Conservation (phyloP, 352 stramenopile species). For the Globisporangium echinulatum region DNA sequence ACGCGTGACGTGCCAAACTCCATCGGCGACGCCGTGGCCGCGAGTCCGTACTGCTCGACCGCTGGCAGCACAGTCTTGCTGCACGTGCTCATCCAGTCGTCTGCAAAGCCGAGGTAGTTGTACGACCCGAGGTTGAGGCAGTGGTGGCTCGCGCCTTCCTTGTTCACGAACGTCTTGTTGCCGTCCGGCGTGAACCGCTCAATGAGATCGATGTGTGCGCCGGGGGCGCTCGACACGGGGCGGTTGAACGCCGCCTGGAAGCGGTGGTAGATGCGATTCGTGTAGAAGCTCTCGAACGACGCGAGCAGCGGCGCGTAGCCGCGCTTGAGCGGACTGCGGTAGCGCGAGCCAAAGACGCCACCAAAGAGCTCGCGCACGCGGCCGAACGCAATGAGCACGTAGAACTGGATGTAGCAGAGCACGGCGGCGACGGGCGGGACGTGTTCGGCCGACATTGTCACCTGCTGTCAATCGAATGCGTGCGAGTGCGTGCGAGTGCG, state of each 20-base stretch:
- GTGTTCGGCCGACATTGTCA: conserved; percentile 16
- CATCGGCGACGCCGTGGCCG: conserved; percentile 54
- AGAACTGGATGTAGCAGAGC: conserved; percentile 32
- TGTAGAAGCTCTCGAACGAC: conserved; percentile 98
- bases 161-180: conserved; percentile 78
- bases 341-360: conserved; percentile 64
- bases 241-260: conserved; percentile 91
- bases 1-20: conserved; percentile 86
- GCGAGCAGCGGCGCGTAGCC: conserved; percentile 93
- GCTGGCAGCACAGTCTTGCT: conserved; percentile 85
- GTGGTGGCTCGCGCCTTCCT: conserved; percentile 52
- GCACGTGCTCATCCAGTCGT: conserved; percentile 98
- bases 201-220: conserved; percentile 92
- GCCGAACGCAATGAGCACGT: conserved; percentile 49
- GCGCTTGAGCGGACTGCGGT: conserved; percentile 41
- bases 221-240: conserved; percentile 52
- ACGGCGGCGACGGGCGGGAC: conserved; percentile 27
- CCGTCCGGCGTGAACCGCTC: conserved; percentile 86
- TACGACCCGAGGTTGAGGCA: conserved; percentile 98
- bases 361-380: conserved; percentile 70
- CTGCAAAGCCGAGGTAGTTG: conserved; percentile 99
- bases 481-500: too few species aligned
- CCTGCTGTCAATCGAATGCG: too few species aligned
- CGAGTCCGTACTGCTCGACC: conserved; percentile 85
- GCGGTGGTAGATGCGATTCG: conserved; percentile 95